These are phyloP conservation scores for Poa annua DNA, from an alignment of 176 grass and related monocot species.

Conservation along the genomic window DNA sequence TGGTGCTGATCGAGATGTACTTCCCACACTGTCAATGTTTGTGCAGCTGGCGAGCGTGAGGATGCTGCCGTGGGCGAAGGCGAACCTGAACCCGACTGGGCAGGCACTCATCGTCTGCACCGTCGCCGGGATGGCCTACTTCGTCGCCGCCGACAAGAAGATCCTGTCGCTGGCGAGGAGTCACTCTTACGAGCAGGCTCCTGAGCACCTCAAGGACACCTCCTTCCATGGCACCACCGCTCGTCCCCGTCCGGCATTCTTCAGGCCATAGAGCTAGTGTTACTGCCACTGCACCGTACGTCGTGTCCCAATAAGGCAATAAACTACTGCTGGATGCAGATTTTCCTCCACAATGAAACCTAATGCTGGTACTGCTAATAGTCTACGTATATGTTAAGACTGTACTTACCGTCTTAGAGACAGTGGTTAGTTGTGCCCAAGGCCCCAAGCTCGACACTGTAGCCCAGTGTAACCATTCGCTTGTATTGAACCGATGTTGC, in stretches of 20 bases:
- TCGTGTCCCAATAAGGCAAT: too few species aligned
- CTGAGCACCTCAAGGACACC: conserved; percentile 47
- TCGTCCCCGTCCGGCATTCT: conserved; percentile 35
- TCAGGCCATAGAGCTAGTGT: conserved; percentile 33
- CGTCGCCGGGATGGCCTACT: conserved; percentile 69
- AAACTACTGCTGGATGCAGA: too few species aligned
- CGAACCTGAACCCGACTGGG: conserved; percentile 67
- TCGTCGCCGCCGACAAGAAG: conserved; percentile 67
- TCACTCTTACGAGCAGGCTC: conserved; percentile 58
- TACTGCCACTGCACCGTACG: too few species aligned
- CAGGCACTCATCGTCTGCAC: conserved; percentile 76
- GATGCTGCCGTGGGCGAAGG: conserved; percentile 74
- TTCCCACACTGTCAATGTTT: background rate
- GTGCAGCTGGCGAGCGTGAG: conserved; percentile 64
- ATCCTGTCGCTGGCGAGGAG: conserved; percentile 62
- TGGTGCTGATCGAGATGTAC: background rate
- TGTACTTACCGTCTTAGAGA: too few species aligned
- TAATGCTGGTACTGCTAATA: too few species aligned
- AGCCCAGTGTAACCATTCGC: too few species aligned
- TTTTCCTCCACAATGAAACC: too few species aligned
- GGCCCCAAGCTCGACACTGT: too few species aligned
- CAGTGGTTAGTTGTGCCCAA: too few species aligned
- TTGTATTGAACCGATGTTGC: too few species aligned
- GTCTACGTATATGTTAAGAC: too few species aligned
- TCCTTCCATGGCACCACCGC: conserved; percentile 15